A percentile compares a stretch with the other conserved stretches of the same genome.
Conservation (phyloP, 2,329 filamentous ascomycete genomes). For the Trichoderma brevicompactum region DNA sequence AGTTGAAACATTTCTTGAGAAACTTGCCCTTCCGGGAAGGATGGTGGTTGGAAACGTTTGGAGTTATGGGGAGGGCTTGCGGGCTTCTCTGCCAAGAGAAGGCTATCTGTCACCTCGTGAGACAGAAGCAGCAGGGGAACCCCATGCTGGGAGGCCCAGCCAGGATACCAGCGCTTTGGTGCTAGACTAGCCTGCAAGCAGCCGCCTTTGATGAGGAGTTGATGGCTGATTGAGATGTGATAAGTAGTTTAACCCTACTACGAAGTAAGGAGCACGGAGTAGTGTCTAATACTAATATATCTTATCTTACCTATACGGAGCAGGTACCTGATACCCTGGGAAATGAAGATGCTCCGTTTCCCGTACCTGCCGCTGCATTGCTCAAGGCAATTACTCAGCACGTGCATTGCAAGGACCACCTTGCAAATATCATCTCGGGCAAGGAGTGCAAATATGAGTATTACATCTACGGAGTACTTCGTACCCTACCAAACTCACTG, state of each 20-base stretch:
- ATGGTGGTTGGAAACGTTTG: conserved; percentile 2
- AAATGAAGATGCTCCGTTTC: background rate
- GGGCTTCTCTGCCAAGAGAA: background rate
- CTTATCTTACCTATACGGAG: background rate
- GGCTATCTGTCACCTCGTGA: conserved; percentile 2
- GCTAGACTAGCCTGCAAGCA: no score
- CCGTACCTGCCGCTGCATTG: background rate
- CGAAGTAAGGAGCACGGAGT: no score
- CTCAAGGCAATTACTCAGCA: no score
- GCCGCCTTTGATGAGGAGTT: no score
- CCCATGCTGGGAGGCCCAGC: no score
- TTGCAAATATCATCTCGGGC: no score
- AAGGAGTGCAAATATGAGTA: no score
- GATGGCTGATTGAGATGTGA: no score
- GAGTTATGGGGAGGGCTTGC: conserved; percentile 1
- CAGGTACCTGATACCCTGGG: background rate
- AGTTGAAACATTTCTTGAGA: conserved; percentile 24
- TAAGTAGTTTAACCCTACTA: no score
- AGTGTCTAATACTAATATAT: background rate
- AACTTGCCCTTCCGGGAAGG: background rate
- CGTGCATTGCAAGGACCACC: no score
- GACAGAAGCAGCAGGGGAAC: background rate
- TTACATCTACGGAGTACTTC: no score
- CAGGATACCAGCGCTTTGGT: no score
- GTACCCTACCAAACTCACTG: background rate